These are phyloP conservation scores for Suhomyces sp. DNA, from an alignment of 805 yeast species.

Conservation along the genomic window DNA sequence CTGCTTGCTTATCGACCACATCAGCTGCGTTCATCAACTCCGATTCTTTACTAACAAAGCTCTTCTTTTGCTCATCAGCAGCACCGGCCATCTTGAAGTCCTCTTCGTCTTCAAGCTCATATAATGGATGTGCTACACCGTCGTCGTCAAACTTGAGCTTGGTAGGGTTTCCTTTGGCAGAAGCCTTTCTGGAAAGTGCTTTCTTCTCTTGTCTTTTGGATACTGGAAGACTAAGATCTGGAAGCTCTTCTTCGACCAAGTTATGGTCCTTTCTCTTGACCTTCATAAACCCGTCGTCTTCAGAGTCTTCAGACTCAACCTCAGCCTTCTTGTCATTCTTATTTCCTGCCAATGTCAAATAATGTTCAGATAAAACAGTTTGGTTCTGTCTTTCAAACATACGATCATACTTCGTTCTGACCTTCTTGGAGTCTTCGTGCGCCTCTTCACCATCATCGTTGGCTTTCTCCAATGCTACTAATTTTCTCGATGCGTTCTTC, in stretches of 20 bases:
- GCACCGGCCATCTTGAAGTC: slow-evolving; percentile 76
- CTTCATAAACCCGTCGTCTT: slow-evolving; percentile 68
- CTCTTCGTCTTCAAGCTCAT: slow-evolving; percentile 87
- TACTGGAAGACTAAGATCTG: slow-evolving; percentile 58
- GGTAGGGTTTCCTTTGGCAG: slow-evolving; percentile 63
- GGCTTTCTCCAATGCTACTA: slow-evolving; percentile 52
- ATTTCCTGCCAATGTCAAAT: slow-evolving; percentile 61
- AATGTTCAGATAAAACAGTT: slow-evolving; percentile 86
- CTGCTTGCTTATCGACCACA: slow-evolving; percentile 70
- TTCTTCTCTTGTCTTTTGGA: slow-evolving; percentile 84
- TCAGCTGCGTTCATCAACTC: slow-evolving; percentile 71
- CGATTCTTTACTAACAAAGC: slow-evolving; percentile 65
- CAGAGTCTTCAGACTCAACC: slow-evolving; percentile 34
- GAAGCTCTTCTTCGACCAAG: slow-evolving; percentile 60
- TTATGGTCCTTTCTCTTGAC: slow-evolving; percentile 78
- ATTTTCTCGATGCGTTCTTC: slow-evolving; percentile 78
- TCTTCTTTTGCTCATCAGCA: slow-evolving; percentile 62
- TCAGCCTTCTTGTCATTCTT: slow-evolving; percentile 16
- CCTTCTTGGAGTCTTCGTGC: slow-evolving; percentile 41
- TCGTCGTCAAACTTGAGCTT: slow-evolving; percentile 91
- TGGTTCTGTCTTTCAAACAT: slow-evolving; percentile 96
- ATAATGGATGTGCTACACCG: slow-evolving; percentile 86
- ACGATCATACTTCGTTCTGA: slow-evolving; percentile 85
- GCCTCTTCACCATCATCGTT: slow-evolving; percentile 61
- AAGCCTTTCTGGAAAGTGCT: slow-evolving; percentile 81